phyloP scores from a whole-genome alignment of 768 basidiomycete genomes.

The Amanita pseudoporphyria region DNA sequence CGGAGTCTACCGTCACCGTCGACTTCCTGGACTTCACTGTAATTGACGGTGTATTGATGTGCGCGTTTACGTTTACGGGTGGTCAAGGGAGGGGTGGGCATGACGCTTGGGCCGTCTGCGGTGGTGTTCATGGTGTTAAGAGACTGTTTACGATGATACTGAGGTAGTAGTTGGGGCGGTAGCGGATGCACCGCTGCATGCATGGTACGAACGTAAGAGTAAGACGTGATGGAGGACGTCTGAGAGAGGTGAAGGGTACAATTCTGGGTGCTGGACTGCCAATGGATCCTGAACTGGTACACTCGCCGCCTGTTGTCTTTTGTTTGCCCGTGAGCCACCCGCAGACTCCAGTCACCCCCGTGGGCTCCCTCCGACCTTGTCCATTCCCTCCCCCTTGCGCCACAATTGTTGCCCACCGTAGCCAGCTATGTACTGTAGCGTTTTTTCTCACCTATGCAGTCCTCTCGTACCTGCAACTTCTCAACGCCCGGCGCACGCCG shows the following conservation, averaged over 20 bases:
- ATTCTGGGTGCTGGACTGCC: constrained; percentile 29
- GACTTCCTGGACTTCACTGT: constrained; percentile 83
- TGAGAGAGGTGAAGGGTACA: constrained; percentile 20
- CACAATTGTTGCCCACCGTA: neutral
- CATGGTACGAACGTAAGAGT: constrained; percentile 46
- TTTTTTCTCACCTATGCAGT: no score
- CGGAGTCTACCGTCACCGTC: constrained; percentile 68
- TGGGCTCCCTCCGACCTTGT: neutral
- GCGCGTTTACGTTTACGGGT: constrained; percentile 79
- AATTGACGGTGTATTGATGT: constrained; percentile 74
- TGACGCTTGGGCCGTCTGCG: constrained; percentile 47
- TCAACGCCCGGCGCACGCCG: neutral
- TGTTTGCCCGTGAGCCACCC: constrained; percentile 19
- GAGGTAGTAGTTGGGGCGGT: constrained; percentile 49
- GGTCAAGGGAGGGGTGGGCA: constrained; percentile 62
- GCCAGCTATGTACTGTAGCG: neutral
- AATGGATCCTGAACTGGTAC: constrained; percentile 30
- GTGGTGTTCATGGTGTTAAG: constrained; percentile 33
- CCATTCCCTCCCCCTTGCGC: neutral
- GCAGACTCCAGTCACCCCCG: constrained; percentile 8
- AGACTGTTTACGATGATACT: constrained; percentile 51
- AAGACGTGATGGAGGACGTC: constrained; percentile 41
- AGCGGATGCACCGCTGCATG: constrained; percentile 65
- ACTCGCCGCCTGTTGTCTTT: constrained; percentile 14
- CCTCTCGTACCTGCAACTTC: neutral